A percentile compares a stretch with the other conserved stretches of the same genome.
phyloP scores from a whole-genome alignment of 345 rosid species.

The Populus simonii region DNA sequence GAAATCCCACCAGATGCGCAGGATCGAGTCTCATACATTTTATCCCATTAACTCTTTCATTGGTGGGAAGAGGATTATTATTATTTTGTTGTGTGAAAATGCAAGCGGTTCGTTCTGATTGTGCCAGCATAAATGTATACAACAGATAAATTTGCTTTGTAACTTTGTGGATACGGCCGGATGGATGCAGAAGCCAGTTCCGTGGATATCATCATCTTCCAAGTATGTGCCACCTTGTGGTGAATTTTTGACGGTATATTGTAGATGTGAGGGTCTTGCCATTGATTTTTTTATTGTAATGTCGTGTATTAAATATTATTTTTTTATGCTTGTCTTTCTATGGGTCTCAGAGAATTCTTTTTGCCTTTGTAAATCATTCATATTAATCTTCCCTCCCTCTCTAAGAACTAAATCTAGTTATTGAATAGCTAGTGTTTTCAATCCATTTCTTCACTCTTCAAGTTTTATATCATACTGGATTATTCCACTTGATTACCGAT shows the following conservation, averaged over 20 bases:
- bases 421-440: background rate
- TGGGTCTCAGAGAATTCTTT: background rate
- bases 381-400: background rate
- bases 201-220: background rate
- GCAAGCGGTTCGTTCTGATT: background rate
- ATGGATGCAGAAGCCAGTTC: background rate
- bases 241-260: conserved; percentile 4
- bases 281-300: background rate
- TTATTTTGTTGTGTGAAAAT: background rate
- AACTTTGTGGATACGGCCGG: background rate
- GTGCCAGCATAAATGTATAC: background rate
- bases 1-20: conserved; percentile 79
- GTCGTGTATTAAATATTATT: background rate
- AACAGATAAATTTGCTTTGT: background rate
- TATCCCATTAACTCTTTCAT: conserved; percentile 42
- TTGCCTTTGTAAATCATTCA: background rate
- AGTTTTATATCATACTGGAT: too few species aligned
- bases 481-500: too few species aligned
- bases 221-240: conserved; percentile 1
- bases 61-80: background rate
- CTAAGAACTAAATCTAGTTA: background rate
- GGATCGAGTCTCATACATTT: conserved; percentile 56
- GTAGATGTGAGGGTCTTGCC: background rate
- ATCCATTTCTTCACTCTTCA: too few species aligned
- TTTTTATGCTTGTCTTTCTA: background rate